These are phyloP conservation scores for Ascochyta viciae-villosae DNA, from an alignment of 2,329 filamentous ascomycete genomes.

Conservation along the genomic window DNA sequence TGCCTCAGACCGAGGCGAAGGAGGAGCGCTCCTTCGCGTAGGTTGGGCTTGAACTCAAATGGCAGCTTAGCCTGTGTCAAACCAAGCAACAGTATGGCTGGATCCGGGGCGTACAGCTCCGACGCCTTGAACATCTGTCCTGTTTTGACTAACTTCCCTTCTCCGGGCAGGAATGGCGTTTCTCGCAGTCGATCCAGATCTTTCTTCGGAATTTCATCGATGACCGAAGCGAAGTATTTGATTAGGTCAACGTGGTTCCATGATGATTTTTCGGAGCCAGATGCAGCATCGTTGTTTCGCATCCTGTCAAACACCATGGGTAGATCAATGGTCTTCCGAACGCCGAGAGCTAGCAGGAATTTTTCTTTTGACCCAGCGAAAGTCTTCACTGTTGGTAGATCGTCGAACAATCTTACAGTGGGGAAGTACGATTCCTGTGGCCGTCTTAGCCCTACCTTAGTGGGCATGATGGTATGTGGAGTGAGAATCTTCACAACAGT, in stretches of 20 bases:
- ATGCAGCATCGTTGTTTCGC: slow-evolving; percentile 65
- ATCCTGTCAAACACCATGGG: slow-evolving; percentile 91
- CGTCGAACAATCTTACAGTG: slow-evolving; percentile 92
- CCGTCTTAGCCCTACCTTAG: slow-evolving; percentile 85
- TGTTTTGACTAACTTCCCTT: slow-evolving; percentile 46
- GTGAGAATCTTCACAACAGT: slow-evolving; percentile 71
- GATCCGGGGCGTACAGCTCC: slow-evolving; percentile 47
- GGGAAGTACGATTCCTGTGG: slow-evolving; percentile 90
- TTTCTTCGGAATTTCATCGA: slow-evolving; percentile 81
- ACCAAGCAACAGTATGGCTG: slow-evolving; percentile 40
- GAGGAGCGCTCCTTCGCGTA: slow-evolving; percentile 76
- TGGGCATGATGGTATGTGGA: slow-evolving; percentile 79
- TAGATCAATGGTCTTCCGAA: slow-evolving; percentile 93
- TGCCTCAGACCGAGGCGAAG: slow-evolving; percentile 73
- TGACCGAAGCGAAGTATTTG: slow-evolving; percentile 90
- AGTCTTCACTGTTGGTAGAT: slow-evolving; percentile 82
- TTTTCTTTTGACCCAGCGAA: slow-evolving; percentile 84
- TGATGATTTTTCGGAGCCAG: slow-evolving; percentile 60
- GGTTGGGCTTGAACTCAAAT: slow-evolving; percentile 68
- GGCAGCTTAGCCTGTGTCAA: slow-evolving; percentile 69
- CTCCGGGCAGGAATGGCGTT: slow-evolving; percentile 80
- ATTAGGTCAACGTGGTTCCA: slow-evolving; percentile 97
- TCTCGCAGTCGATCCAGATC: slow-evolving; percentile 81
- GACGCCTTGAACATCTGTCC: slow-evolving; percentile 46
- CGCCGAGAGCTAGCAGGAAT: slow-evolving; percentile 80